phyloP scores from a whole-genome alignment of 345 rosid genomes.

The Salix suchowensis region DNA sequence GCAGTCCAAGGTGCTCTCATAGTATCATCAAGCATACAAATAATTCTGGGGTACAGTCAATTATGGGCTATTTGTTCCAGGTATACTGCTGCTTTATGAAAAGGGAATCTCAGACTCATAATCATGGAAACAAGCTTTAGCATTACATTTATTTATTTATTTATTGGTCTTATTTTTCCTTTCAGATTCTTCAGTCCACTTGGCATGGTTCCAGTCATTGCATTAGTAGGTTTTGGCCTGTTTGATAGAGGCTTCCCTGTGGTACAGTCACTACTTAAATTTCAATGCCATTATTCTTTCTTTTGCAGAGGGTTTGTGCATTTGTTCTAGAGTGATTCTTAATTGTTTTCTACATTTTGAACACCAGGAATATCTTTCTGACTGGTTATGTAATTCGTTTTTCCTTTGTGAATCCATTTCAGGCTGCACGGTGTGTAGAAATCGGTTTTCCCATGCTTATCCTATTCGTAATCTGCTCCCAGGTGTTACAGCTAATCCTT shows the following conservation, averaged over 20 bases:
- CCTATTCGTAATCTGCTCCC: slow-evolving; percentile 72
- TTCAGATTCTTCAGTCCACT: slow-evolving; percentile 96
- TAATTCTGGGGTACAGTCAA: slow-evolving; percentile 90
- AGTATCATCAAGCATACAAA: slow-evolving; percentile 92
- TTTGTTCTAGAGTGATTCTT: background rate
- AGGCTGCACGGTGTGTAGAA: slow-evolving; percentile 90
- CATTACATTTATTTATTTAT: background rate
- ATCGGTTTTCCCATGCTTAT: slow-evolving; percentile 90
- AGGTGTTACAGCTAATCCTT: slow-evolving; percentile 40
- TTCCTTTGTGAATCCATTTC: slow-evolving; percentile 8
- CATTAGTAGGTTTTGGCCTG: slow-evolving; percentile 86
- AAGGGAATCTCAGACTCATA: background rate
- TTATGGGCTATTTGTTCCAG: slow-evolving; percentile 96
- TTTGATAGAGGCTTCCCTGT: slow-evolving; percentile 97
- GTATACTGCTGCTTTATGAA: slow-evolving; percentile 27
- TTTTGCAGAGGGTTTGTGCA: background rate
- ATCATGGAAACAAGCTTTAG: background rate
- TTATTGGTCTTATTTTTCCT: background rate
- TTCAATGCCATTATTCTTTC: background rate
- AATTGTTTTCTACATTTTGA: background rate
- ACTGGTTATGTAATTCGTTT: background rate
- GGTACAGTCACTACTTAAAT: slow-evolving; percentile 39
- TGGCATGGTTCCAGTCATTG: slow-evolving; percentile 95
- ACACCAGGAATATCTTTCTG: background rate
- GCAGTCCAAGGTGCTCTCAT: slow-evolving; percentile 98